Base-by-base conservation (phyloP, 2,329 filamentous ascomycete species). In the Shiraia sp. region DNA sequence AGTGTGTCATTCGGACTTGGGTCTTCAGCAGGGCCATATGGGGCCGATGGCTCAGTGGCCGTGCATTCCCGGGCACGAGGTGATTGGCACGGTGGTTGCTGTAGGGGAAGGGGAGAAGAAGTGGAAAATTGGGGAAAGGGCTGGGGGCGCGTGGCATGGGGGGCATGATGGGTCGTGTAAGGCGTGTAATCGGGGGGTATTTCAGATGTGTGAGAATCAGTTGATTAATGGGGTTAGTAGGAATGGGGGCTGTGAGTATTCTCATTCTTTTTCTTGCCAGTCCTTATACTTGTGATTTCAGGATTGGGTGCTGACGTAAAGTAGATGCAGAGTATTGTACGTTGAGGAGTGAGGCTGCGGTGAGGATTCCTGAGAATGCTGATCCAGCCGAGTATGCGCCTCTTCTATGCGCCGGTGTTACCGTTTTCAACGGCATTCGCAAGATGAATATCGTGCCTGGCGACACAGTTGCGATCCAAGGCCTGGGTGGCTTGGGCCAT, bases 111-210 rank as follows among this genome's bases (percentile, higher is more conserved):
- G 65, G 2, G 83, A 85, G 36, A 78, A 75, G 40, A 71, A 73
- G 16, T 83, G 85, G 73, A 74, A 79, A 42, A 71, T 80, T 1
- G 86, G 86, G 7, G 84, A 88, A 41, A 75, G 82, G 2, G 80
- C 88, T 4, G 87, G 87, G 9, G 82, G 79, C 0, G 67, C 78
- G 1, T 89, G 85, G 85, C 85, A 88, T 57, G 85, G 85, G 42
- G 83, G 82, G 2, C 82, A 86, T 55, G 82, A 85, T 56, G 67
- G 69, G 2, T 72, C 70, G 1, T 91, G 87, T 71, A 76, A 75
- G 22, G 61, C 78, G 10, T 91, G 87, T 69, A 77, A 78, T 40
- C 75, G 80, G 12, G 82, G 81, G 2, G 65, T 79, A 16, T 87
- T 80, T 71, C 85, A 90, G 64, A 83, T 85, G 69, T 91, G 88